Evolutionary conservation across 257 asterid species (phyloP).

Genomic region (Solanum arcanum): DNA sequence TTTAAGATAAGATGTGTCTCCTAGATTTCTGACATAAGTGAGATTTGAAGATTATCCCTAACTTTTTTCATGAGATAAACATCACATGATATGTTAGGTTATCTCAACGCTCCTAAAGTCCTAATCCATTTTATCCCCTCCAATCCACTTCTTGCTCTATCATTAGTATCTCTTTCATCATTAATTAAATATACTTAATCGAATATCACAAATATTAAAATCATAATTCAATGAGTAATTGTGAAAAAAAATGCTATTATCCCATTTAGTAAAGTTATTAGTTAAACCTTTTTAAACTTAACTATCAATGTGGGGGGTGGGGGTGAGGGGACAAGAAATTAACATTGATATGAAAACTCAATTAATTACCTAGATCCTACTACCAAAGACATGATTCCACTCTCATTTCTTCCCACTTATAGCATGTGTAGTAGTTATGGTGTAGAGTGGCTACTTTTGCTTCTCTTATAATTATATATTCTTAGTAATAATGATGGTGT

Average conservation of each 20-base stretch:
- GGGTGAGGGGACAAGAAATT: neutral
- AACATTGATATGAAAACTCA: neutral
- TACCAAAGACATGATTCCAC: slow-evolving; percentile 31
- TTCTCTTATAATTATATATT: neutral
- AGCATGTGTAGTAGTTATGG: slow-evolving; percentile 45
- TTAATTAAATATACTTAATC: neutral
- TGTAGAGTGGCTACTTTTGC: slow-evolving; percentile 36
- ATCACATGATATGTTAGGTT: neutral
- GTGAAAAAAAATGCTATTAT: neutral
- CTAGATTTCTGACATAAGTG: no score
- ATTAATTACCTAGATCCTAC: neutral
- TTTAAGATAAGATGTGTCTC: no score
- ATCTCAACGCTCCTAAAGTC: no score
- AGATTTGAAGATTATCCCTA: no score
- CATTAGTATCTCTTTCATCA: neutral
- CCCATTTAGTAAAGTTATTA: neutral
- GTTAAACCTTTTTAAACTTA: neutral
- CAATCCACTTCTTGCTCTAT: neutral
- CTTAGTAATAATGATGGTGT: neutral
- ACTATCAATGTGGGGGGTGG: neutral
- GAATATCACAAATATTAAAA: neutral
- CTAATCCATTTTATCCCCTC: neutral
- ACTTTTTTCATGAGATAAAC: neutral
- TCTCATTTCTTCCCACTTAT: slow-evolving; percentile 9
- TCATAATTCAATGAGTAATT: neutral